Conservation (phyloP, 2,329 filamentous ascomycete species). For the Cladosporium austrohemisphaericum region DNA sequence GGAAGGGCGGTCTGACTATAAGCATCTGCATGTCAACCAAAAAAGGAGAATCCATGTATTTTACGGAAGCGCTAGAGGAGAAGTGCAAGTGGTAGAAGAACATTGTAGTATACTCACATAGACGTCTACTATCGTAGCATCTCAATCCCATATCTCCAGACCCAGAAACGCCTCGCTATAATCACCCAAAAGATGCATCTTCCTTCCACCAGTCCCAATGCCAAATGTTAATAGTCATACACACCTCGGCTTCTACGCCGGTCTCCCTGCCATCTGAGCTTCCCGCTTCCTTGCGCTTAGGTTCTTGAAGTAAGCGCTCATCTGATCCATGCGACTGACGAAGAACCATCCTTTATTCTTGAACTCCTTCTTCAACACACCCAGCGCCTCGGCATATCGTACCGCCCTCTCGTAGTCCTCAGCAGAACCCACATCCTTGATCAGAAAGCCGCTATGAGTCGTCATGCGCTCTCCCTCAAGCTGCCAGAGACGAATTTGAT, state of each 20-base stretch:
- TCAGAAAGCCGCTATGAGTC: conserved; percentile 76
- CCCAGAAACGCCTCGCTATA: conserved; percentile 13
- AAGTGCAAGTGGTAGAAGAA: neutral
- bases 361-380: conserved; percentile 83
- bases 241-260: too few relatives aligned
- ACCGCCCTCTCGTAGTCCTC: conserved; percentile 68
- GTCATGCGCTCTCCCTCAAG: conserved; percentile 94
- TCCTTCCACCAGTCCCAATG: neutral
- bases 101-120: conserved; percentile 2
- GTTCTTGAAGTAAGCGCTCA: conserved; percentile 69
- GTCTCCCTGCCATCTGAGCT: conserved; percentile 11
- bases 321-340: conserved; percentile 84
- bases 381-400: conserved; percentile 80
- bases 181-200: neutral
- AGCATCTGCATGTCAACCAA: neutral
- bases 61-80: too few relatives aligned
- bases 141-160: neutral
- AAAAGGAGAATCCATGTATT: neutral
- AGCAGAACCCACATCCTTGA: conserved; percentile 69
- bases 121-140: neutral
- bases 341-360: conserved; percentile 82
- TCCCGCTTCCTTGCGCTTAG: conserved; percentile 43
- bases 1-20: too few relatives aligned
- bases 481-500: conserved; percentile 97
- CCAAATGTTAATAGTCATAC: neutral